Evolutionary conservation across 2,329 filamentous ascomycete species (phyloP).

Genomic region (Triangularia setosa): DNA sequence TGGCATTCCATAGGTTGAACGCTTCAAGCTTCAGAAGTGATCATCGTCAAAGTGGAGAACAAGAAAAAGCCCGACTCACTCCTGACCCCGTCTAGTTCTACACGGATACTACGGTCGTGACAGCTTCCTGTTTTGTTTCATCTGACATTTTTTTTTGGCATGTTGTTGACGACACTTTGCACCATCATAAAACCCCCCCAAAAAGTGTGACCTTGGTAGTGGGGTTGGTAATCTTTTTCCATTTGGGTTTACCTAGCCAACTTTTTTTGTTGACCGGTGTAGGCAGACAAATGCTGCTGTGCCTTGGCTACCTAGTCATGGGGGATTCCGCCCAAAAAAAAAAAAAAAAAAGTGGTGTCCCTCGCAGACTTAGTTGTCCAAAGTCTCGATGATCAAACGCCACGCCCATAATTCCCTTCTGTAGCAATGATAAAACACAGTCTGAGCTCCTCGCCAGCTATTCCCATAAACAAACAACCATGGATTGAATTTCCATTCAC

Average conservation of each 20-base stretch:
- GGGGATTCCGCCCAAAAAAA: neutral
- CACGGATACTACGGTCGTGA: neutral
- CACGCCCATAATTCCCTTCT: neutral
- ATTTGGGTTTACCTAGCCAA: neutral
- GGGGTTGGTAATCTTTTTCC: neutral
- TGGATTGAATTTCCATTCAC: neutral
- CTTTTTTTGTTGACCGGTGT: neutral
- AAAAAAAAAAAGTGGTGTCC: neutral
- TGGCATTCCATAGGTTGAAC: neutral
- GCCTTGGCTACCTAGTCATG: neutral
- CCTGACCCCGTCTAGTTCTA: neutral
- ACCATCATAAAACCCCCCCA: no score
- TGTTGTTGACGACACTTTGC: neutral
- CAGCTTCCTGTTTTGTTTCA: neutral
- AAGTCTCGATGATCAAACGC: neutral
- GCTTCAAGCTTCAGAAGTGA: neutral
- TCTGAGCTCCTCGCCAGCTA: neutral
- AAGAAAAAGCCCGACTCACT: neutral
- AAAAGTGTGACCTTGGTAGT: neutral
- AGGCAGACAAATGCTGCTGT: neutral
- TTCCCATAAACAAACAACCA: neutral
- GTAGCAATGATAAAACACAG: neutral
- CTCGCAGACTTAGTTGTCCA: neutral
- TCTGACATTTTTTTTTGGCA: neutral
- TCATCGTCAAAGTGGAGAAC: neutral